Evolutionary conservation across 495 filamentous ascomycete genomes (phyloP).

Genomic region (Hyaloscypha finlandica): DNA sequence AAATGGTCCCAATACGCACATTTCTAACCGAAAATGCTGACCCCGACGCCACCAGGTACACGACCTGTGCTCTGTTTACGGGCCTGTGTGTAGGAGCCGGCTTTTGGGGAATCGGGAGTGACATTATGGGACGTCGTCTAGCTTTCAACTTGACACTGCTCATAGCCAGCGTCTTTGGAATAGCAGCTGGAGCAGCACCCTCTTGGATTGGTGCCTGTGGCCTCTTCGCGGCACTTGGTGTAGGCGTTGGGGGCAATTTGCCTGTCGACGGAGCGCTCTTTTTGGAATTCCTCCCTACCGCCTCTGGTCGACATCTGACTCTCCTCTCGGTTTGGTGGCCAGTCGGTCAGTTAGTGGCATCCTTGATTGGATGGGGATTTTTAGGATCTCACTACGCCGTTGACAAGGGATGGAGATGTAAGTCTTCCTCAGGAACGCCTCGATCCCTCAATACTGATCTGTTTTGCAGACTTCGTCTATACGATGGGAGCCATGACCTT

Average conservation of each 20-base stretch:
- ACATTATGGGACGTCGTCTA: conserved; percentile 67
- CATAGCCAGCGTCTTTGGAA: conserved; percentile 72
- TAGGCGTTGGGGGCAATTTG: conserved; percentile 68
- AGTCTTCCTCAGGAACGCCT: background rate
- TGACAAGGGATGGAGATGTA: conserved; percentile 69
- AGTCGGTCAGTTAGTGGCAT: conserved; percentile 70
- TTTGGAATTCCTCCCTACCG: conserved; percentile 77
- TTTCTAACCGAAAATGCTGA: no score
- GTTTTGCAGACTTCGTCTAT: conserved; percentile 53
- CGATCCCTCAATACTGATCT: background rate
- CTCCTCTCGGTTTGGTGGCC: conserved; percentile 82
- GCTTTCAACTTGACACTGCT: conserved; percentile 77
- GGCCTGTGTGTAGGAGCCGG: conserved; percentile 74
- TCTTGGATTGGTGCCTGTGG: conserved; percentile 67
- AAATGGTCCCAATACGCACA: no score
- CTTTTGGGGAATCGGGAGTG: conserved; percentile 80
- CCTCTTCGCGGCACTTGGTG: conserved; percentile 49
- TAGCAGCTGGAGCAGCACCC: conserved; percentile 66
- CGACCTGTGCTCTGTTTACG: conserved; percentile 49
- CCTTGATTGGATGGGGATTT: conserved; percentile 76
- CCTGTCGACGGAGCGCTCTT: conserved; percentile 81
- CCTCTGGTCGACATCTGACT: conserved; percentile 74
- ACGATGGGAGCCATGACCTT: conserved; percentile 76
- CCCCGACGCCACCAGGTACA: conserved; percentile 35
- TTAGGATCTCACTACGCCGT: conserved; percentile 66